Conservation (phyloP, 192 early-diverging fungal genomes). For the Coemansia sp. region DNA sequence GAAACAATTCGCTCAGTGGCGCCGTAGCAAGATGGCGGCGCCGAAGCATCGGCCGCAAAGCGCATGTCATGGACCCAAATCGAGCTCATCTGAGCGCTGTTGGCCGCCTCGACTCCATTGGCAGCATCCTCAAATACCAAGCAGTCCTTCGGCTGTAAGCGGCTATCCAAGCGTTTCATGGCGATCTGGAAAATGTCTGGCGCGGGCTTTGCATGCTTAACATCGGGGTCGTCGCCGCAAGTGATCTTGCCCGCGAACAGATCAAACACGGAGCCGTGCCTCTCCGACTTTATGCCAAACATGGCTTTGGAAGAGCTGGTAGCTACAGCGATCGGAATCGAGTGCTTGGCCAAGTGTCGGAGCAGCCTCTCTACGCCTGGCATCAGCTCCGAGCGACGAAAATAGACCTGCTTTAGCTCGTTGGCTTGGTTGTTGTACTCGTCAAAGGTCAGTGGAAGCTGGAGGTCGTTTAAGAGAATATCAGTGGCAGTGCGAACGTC, state of each 20-base stretch:
- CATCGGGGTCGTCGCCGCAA: constrained; percentile 84
- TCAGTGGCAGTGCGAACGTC: constrained; percentile 46
- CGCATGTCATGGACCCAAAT: constrained; percentile 88
- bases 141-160: constrained; percentile 57
- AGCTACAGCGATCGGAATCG: constrained; percentile 79
- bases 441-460: constrained; percentile 73
- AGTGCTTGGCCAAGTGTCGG: constrained; percentile 67
- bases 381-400: constrained; percentile 67
- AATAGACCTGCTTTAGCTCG: constrained; percentile 55
- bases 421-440: constrained; percentile 74
- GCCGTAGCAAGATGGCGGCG: constrained; percentile 46
- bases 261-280: constrained; percentile 68
- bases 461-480: constrained; percentile 70
- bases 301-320: constrained; percentile 80
- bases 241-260: constrained; percentile 77
- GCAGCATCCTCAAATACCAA: constrained; percentile 94
- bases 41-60: constrained; percentile 53
- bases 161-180: constrained; percentile 59
- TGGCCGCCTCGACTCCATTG: constrained; percentile 80
- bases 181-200: constrained; percentile 90
- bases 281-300: constrained; percentile 72
- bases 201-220: constrained; percentile 81
- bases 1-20: constrained; percentile 63
- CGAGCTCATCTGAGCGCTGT: constrained; percentile 78
- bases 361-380: constrained; percentile 71